phyloP scores from a whole-genome alignment of 73 alveolate genomes.

The Symbiodinium natans region DNA sequence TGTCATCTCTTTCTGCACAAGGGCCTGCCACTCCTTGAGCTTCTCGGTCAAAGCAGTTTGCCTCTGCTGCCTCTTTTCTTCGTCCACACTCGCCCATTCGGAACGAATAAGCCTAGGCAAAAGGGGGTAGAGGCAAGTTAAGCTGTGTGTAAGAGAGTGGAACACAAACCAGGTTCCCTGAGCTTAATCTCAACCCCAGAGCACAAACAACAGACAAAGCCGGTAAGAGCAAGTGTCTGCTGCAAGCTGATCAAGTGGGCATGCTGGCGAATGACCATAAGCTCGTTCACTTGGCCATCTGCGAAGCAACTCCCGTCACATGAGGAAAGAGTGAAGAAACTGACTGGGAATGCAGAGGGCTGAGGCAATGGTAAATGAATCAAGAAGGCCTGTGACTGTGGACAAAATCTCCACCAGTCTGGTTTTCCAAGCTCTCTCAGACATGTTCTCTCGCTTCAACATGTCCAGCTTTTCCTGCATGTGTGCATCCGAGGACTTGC shows the following conservation, averaged over 20 bases:
- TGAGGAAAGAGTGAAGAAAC: too few species aligned
- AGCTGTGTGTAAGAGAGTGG: too few species aligned
- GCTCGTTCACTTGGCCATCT: background rate
- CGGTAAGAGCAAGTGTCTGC: background rate
- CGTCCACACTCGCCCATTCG: too few species aligned
- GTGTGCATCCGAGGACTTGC: background rate
- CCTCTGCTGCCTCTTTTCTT: background rate
- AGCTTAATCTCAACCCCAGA: background rate
- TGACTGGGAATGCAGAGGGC: too few species aligned
- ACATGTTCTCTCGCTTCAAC: background rate
- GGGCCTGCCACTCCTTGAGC: background rate
- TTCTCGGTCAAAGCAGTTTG: background rate
- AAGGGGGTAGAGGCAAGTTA: too few species aligned
- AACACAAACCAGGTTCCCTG: too few species aligned
- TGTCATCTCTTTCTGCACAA: background rate
- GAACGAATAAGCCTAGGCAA: too few species aligned
- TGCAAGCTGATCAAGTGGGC: background rate
- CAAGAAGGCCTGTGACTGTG: background rate
- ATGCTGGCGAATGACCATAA: background rate
- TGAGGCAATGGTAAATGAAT: too few species aligned
- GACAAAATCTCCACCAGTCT: background rate
- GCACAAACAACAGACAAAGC: background rate
- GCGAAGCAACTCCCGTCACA: background rate
- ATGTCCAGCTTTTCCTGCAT: background rate
- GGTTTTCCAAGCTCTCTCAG: background rate